Base-by-base conservation (phyloP, 176 grass and related monocot species). In the Oryza longistaminata region DNA sequence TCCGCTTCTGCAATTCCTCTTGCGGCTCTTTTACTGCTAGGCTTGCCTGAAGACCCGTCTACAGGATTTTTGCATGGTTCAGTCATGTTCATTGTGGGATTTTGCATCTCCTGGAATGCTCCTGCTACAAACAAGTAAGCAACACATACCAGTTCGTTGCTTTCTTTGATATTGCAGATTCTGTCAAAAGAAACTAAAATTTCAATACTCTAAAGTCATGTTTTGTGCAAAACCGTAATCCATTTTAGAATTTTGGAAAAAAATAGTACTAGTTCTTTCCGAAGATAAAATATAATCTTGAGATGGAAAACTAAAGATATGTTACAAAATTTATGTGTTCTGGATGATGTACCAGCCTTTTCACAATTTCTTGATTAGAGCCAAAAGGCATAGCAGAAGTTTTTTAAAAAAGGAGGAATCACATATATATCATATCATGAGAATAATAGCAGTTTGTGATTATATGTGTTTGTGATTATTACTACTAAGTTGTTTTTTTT, bases 121-220 rank as follows among this genome's bases (percentile, higher is more conserved):
- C 82, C 85, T 16, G 88, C 91, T 76, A 93, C 91, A 72, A 93
- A 93, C 77, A 93, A 93, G 88, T 88, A 85, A 55, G 29, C 29
- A 31, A 31, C 29, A 31, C 0, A 0, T 31, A 31, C 29, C 29
- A 31, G 78, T 81, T 81, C 15, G 66, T 52, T 70, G 14, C 26
- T 40, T 77, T 43, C 6, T 75, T 55, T 55, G 52, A 52, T 39
- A 42, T 9, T 46, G 39, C 4, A 48, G 43, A 25, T 31, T 43
- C 4, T 22, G 9, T 21, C 19, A 9, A 42, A 42, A 40, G 4
- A n/a, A 4, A 70, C 7, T 70, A 19, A 44, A 3, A 46, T 15
- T 26, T 46, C 49, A n/a, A 31, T 50, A 45, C 3, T 61, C 14
- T 61, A 21, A 77, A n/a, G 61, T 37, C 35, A 77, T 61, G 15